Evolutionary conservation across 2,329 filamentous ascomycete genomes (phyloP).

Genomic region (Xylariaceae sp.): DNA sequence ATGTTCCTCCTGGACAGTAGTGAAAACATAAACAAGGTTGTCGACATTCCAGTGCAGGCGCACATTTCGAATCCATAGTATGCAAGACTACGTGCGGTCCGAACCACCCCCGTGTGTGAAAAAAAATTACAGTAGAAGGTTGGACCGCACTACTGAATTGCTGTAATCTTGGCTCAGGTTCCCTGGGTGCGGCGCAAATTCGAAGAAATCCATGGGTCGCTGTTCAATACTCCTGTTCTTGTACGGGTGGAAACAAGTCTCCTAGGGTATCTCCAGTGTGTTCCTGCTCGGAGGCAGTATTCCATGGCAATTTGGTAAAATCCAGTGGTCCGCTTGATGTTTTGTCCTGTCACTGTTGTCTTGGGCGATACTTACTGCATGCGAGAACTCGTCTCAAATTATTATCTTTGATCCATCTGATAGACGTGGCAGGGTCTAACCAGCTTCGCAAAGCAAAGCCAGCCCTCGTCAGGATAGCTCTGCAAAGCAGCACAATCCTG

Average conservation of each 20-base stretch:
- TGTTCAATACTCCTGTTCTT: no score
- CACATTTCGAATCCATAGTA: slow-evolving; percentile 13
- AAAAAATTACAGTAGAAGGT: neutral
- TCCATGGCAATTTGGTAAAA: no score
- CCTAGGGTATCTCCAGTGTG: no score
- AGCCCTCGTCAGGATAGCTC: no score
- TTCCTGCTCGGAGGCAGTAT: no score
- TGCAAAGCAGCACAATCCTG: no score
- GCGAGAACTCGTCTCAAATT: slow-evolving; percentile 3
- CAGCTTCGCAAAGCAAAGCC: no score
- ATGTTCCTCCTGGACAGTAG: no score
- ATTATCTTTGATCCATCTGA: slow-evolving; percentile 28
- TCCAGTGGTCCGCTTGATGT: no score
- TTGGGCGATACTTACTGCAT: slow-evolving; percentile 36
- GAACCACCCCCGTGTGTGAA: neutral
- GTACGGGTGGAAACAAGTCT: no score
- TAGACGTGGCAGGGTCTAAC: slow-evolving; percentile 16
- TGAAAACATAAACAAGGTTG: slow-evolving; percentile 12
- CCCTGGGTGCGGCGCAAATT: no score
- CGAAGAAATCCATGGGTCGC: no score
- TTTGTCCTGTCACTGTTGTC: slow-evolving; percentile 17
- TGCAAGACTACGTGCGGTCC: slow-evolving; percentile 1
- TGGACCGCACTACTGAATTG: neutral
- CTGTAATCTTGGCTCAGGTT: slow-evolving; percentile 1
- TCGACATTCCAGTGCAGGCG: slow-evolving; percentile 9